Base-by-base conservation (phyloP, 2,329 filamentous ascomycete species). In the Trichoderma guizhouense region DNA sequence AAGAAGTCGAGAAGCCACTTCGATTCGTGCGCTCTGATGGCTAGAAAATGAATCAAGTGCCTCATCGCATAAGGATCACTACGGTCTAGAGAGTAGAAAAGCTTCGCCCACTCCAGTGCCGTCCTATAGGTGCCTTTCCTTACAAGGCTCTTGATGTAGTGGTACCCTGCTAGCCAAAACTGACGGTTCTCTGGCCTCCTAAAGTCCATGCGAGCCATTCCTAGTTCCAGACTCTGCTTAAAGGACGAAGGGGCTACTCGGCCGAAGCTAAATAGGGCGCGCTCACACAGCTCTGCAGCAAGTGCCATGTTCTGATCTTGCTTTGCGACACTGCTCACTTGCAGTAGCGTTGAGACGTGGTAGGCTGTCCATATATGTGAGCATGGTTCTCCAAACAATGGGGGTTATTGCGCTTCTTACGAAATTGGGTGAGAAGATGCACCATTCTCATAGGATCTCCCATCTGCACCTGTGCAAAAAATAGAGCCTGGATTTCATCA, bases 81-180 rank as follows among this genome's bases (percentile, higher is more conserved):
- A 62, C 90, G 90, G 75, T 94, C 89, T 72, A 98, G 82, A 72
- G 91, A 89, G 34, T 97, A 86, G 11, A 98, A 84, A 7, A 98
- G 83, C 82, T 96, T 97, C 7, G 93, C 89, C 95, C 96, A 99
- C 81, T 98, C 96, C 62, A 97, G 90, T 0, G 94, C 94, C 1
- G 96, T 98, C 61, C 94, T 88, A 86, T 94, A 97, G 1, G 95
- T 98, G n/a, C 95, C 94, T 76, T 97, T 95, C 82, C 94, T 91
- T 18, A 94, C 87, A 26, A 99, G 85, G 75, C 93, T 96, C 76
- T 89, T 89, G 76, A 98, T 91, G 77, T 98, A 98, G 75, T 95
- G 90, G 85, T 94, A 97, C 9, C 91, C 93, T 1, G 94, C 93
- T 43, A 98, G 89, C 91, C 93, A 97, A 74, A 99, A 90, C 80